Evolutionary conservation across 106 monocot species (phyloP), one percentile per base, ranked within the genome.

Genomic region (Cymbidium sinense): DNA sequence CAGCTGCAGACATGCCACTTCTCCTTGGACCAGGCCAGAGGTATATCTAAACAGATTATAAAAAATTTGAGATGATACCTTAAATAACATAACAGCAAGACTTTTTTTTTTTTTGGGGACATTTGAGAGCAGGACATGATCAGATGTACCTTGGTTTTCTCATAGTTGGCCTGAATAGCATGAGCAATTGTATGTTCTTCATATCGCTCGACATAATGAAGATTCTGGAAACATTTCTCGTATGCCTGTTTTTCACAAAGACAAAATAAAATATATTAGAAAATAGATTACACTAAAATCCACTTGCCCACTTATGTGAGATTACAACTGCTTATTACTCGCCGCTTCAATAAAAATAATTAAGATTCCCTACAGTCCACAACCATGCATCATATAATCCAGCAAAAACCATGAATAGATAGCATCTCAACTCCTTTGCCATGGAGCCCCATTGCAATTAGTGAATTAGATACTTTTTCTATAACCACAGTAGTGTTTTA

Each of bases 171-270:
- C 67, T 87, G 81, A 61, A 92, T 87, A 62, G 92, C 89, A 89
- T 92, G 92, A 72, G 89, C 89, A 78, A 92, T 92, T 76, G 89
- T 92, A 83, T 92, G 92, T 8, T 82, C 92, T 77, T 92, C 89
- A 80, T 92, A 87, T 76, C 92, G 85, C 73, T 92, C 92, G 50
- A 92, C 87, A 76, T 92, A 92, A 78, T 92, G 92, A 77, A 92
- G 89, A 78, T 92, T 87, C 79, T 92, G 92, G 81, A 92, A 92
- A 65, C 92, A 92, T 85, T 92, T 89, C 81, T 89, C 89, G 77
- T 92, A 89, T 50, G 92, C 89, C 92, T 92, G 81, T 34, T 80
- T 21, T 73, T 31, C 20, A 47, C 69, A 41, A 27, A 58, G 1
- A 36, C 20, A 54, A 15, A 2, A n/a, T 25, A 21, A 58, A 33